Evolutionary conservation across 139 green algal genomes (phyloP), one percentile per base, ranked within the genome.

Genomic region (Diplosphaera chodatii): DNA sequence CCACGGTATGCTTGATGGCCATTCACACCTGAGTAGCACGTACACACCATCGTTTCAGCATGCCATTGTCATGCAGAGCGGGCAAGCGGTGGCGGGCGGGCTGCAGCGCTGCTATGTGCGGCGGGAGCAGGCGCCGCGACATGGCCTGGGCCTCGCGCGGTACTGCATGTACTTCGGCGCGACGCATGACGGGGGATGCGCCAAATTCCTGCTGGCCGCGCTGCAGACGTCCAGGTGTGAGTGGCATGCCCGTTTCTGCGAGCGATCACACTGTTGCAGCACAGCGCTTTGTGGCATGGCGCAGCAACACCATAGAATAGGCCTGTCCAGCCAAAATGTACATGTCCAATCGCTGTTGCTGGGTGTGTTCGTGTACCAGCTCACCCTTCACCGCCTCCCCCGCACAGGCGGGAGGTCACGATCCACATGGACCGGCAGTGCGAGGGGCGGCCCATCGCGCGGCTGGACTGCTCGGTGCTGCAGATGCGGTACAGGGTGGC

Each of bases 71-170:
- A n/a, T n/a, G 48, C 55, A 56, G 56, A 32, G 32, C n/a, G 66
- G 67, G 18, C 30, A 28, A 3, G 77, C 64, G 56, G 75, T 59
- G 15, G 40, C 59, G 16, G 74, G 56, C 32, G 71, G 71, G 29
- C 67, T 85, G 40, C 71, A 81, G 20, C 77, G 77, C 56, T 84
- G 77, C 59, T 85, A 76, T 64, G 68, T 85, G 72, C 59, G 72
- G 40, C 72, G 77, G 30, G 78, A 85, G 22, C 13, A 27, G 32
- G 29, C 48, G 16, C 48, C 48, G 4, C 48, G 66, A 23, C 28
- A 27, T 64, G 28, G 48, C 15, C 28, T 10, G 41, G 71, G 73
- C 34, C 55, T 31, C 31, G 28, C 29, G 20, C 63, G 69, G 40
- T 85, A 76, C 67, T 62, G 34, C 10, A 65, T 84, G 20, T 72